These are phyloP conservation scores for Starmerella etchellsii DNA, from an alignment of 805 yeast genomes.

Conservation along the genomic window DNA sequence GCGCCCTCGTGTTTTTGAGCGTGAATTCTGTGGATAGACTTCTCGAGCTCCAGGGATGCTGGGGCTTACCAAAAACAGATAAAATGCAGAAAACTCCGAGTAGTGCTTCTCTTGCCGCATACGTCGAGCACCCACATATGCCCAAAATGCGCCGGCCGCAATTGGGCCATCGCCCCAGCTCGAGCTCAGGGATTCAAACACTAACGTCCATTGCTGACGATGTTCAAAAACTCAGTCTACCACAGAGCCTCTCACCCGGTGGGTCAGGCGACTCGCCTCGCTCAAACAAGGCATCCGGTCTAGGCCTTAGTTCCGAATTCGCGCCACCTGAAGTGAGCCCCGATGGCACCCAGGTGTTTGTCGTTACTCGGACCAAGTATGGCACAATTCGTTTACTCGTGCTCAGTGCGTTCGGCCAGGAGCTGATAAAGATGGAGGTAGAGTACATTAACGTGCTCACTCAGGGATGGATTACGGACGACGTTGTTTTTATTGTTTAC, in stretches of 20 bases:
- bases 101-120: not conserved
- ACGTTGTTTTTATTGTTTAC: slow-evolving; percentile 15
- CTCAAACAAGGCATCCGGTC: too few relatives aligned
- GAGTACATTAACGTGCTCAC: slow-evolving; percentile 15
- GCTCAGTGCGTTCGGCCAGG: slow-evolving; percentile 15
- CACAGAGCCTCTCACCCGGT: not conserved
- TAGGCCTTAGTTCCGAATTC: not conserved
- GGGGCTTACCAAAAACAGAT: slow-evolving; percentile 16
- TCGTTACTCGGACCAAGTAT: slow-evolving; percentile 10
- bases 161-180: not conserved
- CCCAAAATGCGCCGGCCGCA: not conserved
- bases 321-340: slow-evolving; percentile 15
- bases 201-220: not conserved
- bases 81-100: not conserved
- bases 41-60: slow-evolving; percentile 15
- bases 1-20: slow-evolving; percentile 7
- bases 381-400: slow-evolving; percentile 5
- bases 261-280: not conserved
- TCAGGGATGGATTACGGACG: slow-evolving; percentile 16
- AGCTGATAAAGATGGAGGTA: slow-evolving; percentile 9
- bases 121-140: not conserved
- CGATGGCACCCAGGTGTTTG: slow-evolving; percentile 15
- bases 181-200: not conserved
- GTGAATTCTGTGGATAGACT: slow-evolving; percentile 8
- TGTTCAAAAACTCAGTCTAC: too few relatives aligned